Evolutionary conservation across 2,329 filamentous ascomycete species (phyloP).

Genomic region (Botryotinia convoluta): DNA sequence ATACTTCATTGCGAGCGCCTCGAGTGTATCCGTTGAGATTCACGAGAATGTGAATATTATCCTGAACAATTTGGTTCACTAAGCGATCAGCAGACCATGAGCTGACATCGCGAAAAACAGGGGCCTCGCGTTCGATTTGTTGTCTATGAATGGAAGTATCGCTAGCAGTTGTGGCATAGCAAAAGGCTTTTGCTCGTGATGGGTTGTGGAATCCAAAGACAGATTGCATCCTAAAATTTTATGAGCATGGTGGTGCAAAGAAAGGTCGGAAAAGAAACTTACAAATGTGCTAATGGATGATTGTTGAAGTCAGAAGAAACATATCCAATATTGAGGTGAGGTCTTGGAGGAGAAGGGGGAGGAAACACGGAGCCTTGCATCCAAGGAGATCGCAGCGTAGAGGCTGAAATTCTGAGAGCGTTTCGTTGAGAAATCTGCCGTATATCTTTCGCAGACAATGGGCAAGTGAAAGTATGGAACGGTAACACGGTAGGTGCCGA

Average conservation of each 20-base stretch:
- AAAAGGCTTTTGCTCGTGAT: constrained; percentile 75
- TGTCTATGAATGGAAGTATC: constrained; percentile 85
- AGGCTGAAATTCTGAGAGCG: constrained; percentile 86
- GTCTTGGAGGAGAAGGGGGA: constrained; percentile 79
- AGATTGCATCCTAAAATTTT: constrained; percentile 74
- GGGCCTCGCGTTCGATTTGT: constrained; percentile 90
- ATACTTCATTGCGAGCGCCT: constrained; percentile 95
- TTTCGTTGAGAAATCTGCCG: constrained; percentile 94
- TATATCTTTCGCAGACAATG: constrained; percentile 85
- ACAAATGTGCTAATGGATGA: constrained; percentile 88
- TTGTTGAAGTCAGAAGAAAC: constrained; percentile 99
- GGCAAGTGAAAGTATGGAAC: constrained; percentile 97
- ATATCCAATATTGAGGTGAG: constrained; percentile 88
- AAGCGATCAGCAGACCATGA: constrained; percentile 81
- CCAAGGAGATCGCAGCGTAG: constrained; percentile 84
- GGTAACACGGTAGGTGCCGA: constrained; percentile 91
- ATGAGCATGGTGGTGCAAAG: background rate
- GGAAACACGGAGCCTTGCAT: constrained; percentile 75
- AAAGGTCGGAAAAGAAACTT: constrained; percentile 36
- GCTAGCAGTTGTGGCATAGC: constrained; percentile 91
- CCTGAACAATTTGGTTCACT: constrained; percentile 79
- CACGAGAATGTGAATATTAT: constrained; percentile 90
- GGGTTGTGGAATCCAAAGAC: constrained; percentile 89
- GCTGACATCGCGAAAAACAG: constrained; percentile 86
- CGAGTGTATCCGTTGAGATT: constrained; percentile 98